Base-by-base conservation (phyloP, 2,329 filamentous ascomycete genomes). In the Rachicladosporium sp. region DNA sequence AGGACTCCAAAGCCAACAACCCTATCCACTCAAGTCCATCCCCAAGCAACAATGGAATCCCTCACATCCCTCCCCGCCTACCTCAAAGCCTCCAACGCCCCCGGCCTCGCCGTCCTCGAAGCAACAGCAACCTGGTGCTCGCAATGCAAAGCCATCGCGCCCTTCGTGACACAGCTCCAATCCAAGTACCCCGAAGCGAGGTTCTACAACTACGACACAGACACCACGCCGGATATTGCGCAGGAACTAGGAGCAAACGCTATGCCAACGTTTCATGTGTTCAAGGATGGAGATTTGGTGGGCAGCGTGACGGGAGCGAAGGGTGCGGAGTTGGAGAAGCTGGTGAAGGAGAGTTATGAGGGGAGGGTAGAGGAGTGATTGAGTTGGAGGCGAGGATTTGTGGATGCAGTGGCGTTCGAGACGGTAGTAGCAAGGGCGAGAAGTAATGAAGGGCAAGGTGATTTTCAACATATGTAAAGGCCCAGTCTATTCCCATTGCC, bases 251-350 rank as follows among this genome's bases (percentile, higher is more conserved):
- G 50, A 12, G 54, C 48, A 8, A 51, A 46, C 23, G 43, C 48
- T 27, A 55, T 58, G 55, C 55, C 55, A 15, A 53, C 53, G 7
- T 58, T 58, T 42, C 44, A 53, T 38, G 43, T 56, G n/a, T 58
- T 58, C 47, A 52, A 53, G 35, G 51, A 58, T 39, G 55, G 55
- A 4, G 54, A 57, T 35, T 19, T 58, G 31, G 42, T 43, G 34
- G 52, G 47, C 10, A 46, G 46, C 13, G 46, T 58, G 2, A 57
- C 51, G 7, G 54, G 55, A 2, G 52, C 53, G 12, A 56, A 52
- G 36, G 50, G 48, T 11, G 47, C 46, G 37, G 49, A 49, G 39
- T 40, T 58, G 32, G 55, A 58, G 48, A 50, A 51, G 31, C 33
- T 44, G 36, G 43, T 53, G 33, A 35, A 39, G 37, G 43, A 48